A percentile compares a stretch with the other conserved stretches of the same genome.
Evolutionary conservation across 2,329 filamentous ascomycete species (phyloP).

Genomic region (Zasmidium angulare): DNA sequence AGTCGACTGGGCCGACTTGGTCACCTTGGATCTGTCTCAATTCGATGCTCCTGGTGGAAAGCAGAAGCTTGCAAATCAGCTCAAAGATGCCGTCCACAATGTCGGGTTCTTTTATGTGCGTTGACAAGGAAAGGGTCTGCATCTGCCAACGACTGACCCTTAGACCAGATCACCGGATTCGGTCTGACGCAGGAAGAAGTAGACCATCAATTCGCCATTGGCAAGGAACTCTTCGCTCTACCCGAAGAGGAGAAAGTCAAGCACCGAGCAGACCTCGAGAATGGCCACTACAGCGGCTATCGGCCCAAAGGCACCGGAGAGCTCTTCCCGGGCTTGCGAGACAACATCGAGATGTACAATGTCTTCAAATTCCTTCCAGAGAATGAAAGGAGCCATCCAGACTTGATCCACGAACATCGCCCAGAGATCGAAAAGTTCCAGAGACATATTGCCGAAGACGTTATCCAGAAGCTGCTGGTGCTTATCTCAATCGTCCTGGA

Average conservation of each 20-base stretch:
- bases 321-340: slow-evolving; percentile 31
- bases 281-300: slow-evolving; percentile 35
- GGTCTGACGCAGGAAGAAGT: slow-evolving; percentile 61
- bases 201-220: slow-evolving; percentile 61
- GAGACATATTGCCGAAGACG: slow-evolving; percentile 52
- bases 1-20: slow-evolving; percentile 55
- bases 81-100: slow-evolving; percentile 52
- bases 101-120: slow-evolving; percentile 62
- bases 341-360: slow-evolving; percentile 63
- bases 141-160: background rate
- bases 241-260: slow-evolving; percentile 60
- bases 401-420: slow-evolving; percentile 47
- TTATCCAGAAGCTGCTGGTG: slow-evolving; percentile 58
- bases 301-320: slow-evolving; percentile 24
- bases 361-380: slow-evolving; percentile 49
- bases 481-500: slow-evolving; percentile 63
- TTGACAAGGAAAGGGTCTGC: background rate
- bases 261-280: slow-evolving; percentile 42
- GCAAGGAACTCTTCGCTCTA: slow-evolving; percentile 58
- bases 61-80: slow-evolving; percentile 53
- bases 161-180: slow-evolving; percentile 51
- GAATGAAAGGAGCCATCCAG: slow-evolving; percentile 27
- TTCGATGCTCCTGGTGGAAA: slow-evolving; percentile 58
- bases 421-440: slow-evolving; percentile 59
- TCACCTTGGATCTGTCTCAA: slow-evolving; percentile 57